Base-by-base conservation (phyloP, 176 grass and related monocot genomes). In the Saccharum spontaneum region DNA sequence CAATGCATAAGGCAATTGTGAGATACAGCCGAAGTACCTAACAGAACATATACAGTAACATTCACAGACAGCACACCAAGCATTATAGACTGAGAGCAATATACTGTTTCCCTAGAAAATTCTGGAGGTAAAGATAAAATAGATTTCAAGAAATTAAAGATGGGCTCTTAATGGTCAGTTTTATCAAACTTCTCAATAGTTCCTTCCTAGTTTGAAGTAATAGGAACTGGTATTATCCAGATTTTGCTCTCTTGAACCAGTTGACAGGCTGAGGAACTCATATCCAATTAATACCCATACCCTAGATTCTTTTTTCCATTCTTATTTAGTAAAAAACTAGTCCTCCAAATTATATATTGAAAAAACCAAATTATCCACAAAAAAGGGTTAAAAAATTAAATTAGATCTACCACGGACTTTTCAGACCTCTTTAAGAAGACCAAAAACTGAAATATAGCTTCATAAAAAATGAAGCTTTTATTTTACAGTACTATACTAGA, bases 171-270 rank as follows among this genome's bases (percentile, higher is more conserved):
- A 77, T 40, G 38, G 1, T 46, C 38, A 83, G 22, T 43, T 0
- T 59, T 43, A 43, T 44, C 73, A 65, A 66, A 73, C 46, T 79
- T 87, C 11, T 20, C 59, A 49, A 72, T 22, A 39, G 37, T 50
- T 15, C 45, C 28, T 50, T 50, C 66, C 71, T 7, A 69, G 40
- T 75, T 75, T 54, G 31, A 76, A 69, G 49, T 17, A 45, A 49
- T 18, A 73, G 43, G 45, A 74, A 74, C 17, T 20, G 7, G 3
- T 11, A 18, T 30, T 31, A 18, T 74, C 44, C 15, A 34, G 45
- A 75, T 33, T 75, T 20, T 18, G 24, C 10, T 50, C 45, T 75
- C 26, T 50, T 6, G 15, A 18, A 75, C 31, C 48, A 5, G 15
- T 11, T 33, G 23, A 49, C 43, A 20, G 20, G 20, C 10, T 40